A percentile compares a stretch with the other conserved stretches of the same genome.
Conservation (phyloP, 495 filamentous ascomycete genomes). For the Massariosphaeria phaeospora region DNA sequence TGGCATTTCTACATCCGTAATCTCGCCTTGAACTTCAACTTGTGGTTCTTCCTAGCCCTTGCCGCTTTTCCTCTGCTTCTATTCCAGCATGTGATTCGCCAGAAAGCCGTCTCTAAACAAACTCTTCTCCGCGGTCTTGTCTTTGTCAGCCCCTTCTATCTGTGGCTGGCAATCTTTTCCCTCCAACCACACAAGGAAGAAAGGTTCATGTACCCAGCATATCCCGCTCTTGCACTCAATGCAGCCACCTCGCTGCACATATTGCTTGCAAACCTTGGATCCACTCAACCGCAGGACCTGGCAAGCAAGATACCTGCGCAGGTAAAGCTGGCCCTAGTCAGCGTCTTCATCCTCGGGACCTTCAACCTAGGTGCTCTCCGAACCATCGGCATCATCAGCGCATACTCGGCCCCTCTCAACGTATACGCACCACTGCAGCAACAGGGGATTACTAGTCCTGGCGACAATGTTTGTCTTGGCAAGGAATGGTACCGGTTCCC, state of each 20-base stretch:
- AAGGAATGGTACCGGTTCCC: slow-evolving; percentile 99
- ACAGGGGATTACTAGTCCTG: slow-evolving; percentile 46
- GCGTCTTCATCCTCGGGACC: slow-evolving; percentile 51
- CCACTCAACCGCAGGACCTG: slow-evolving; percentile 57
- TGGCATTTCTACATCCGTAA: slow-evolving; percentile 97
- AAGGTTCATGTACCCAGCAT: slow-evolving; percentile 96
- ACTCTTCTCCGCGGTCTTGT: slow-evolving; percentile 64
- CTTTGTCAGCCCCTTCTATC: slow-evolving; percentile 78
- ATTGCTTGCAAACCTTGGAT: slow-evolving; percentile 65
- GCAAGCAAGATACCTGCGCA: slow-evolving; percentile 64
- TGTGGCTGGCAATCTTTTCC: slow-evolving; percentile 91
- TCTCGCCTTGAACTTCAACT: slow-evolving; percentile 87
- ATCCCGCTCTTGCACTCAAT: slow-evolving; percentile 88
- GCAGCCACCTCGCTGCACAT: slow-evolving; percentile 82
- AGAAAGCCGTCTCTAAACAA: slow-evolving; percentile 35
- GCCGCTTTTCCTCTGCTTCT: slow-evolving; percentile 59
- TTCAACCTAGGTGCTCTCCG: slow-evolving; percentile 63
- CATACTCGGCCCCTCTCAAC: slow-evolving; percentile 78
- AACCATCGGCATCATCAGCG: slow-evolving; percentile 72
- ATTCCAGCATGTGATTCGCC: slow-evolving; percentile 46
- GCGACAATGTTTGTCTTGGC: slow-evolving; percentile 78
- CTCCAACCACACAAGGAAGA: slow-evolving; percentile 96
- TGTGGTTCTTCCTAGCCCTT: slow-evolving; percentile 86
- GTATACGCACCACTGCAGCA: slow-evolving; percentile 60
- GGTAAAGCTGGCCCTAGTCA: slow-evolving; percentile 60